phyloP scores from a whole-genome alignment of 1,284 basidiomycete genomes.

The Cystobasidium slooffiae region DNA sequence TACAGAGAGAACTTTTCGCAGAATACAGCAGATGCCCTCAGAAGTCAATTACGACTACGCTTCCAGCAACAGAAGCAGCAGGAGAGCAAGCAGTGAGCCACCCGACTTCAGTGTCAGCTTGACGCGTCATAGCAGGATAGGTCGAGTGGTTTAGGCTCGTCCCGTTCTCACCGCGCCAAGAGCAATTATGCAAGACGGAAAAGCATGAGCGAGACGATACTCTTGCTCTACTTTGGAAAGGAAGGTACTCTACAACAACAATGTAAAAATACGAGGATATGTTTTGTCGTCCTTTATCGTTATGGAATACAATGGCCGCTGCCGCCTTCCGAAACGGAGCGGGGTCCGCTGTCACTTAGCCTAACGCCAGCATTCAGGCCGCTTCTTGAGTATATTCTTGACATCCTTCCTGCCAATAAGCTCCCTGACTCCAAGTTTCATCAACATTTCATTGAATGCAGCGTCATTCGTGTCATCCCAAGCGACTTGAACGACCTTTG shows the following conservation, averaged over 20 bases:
- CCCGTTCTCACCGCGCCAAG: too few relatives aligned
- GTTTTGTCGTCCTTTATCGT: neutral
- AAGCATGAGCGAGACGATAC: neutral
- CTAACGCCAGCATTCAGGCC: slow-evolving; percentile 52
- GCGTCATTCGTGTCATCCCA: slow-evolving; percentile 50
- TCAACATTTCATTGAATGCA: slow-evolving; percentile 46
- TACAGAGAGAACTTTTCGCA: slow-evolving; percentile 30
- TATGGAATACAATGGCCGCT: neutral
- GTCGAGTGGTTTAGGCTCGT: too few relatives aligned
- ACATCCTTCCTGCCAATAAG: slow-evolving; percentile 48
- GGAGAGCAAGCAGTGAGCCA: neutral
- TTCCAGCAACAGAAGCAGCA: slow-evolving; percentile 12
- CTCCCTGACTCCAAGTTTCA: slow-evolving; percentile 51
- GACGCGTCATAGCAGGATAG: too few relatives aligned
- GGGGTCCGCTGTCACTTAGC: neutral
- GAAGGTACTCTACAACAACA: too few relatives aligned
- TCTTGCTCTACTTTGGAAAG: too few relatives aligned
- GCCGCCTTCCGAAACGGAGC: neutral
- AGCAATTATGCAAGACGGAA: neutral
- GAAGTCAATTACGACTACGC: slow-evolving; percentile 18
- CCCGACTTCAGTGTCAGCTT: too few relatives aligned
- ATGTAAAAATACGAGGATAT: slow-evolving; percentile 10
- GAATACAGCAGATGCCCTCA: slow-evolving; percentile 16
- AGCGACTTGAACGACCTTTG: slow-evolving; percentile 50
- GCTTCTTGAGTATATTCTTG: slow-evolving; percentile 47